Conservation (phyloP, 495 filamentous ascomycete species). For the Neurospora sp. region DNA sequence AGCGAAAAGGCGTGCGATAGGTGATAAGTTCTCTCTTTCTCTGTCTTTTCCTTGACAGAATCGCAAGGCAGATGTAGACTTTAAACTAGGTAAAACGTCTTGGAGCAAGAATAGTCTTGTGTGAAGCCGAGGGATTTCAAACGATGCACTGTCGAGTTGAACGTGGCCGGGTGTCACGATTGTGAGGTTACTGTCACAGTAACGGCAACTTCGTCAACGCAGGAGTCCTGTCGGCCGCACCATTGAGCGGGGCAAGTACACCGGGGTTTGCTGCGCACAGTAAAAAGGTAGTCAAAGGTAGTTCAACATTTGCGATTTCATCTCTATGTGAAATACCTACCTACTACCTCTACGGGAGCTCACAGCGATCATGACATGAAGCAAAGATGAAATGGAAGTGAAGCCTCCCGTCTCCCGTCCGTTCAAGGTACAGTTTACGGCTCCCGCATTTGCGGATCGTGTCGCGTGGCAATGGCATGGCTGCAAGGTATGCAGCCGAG, state of each 20-base stretch:
- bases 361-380: background rate
- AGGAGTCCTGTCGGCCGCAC: background rate
- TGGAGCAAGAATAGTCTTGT: background rate
- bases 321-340: background rate
- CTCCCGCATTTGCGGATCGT: background rate
- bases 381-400: background rate
- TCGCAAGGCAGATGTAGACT: background rate
- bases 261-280: background rate
- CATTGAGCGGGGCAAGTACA: background rate
- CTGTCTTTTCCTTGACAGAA: background rate
- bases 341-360: background rate
- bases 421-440: background rate
- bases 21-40: background rate
- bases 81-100: background rate
- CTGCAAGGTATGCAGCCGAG: background rate
- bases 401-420: background rate
- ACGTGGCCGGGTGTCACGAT: background rate
- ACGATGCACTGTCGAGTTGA: background rate
- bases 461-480: background rate
- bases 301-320: background rate
- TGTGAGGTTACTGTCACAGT: background rate
- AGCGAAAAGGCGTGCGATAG: background rate
- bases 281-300: background rate
- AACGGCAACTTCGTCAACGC: background rate
- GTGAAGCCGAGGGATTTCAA: background rate